Evolutionary conservation across 2,329 filamentous ascomycete species (phyloP).

Genomic region (Penicillium capsulatum): DNA sequence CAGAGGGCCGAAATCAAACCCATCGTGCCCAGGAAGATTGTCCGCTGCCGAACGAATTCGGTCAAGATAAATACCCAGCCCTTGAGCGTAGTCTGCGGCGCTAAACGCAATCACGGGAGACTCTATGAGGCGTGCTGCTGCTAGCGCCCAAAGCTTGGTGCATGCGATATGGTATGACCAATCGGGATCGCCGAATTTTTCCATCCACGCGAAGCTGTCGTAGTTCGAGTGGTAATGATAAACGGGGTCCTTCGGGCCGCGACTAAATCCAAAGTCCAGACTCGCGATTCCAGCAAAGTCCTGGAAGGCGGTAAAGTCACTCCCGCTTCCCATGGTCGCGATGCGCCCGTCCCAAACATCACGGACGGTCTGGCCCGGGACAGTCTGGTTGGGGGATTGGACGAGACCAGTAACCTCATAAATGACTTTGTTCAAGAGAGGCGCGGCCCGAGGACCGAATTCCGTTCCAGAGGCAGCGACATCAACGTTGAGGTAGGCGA

Average conservation of each 20-base stretch:
- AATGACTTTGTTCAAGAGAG: constrained; percentile 69
- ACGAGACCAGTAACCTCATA: constrained; percentile 62
- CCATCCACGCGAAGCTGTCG: constrained; percentile 81
- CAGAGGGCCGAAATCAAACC: constrained; percentile 45
- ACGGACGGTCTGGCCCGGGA: constrained; percentile 63
- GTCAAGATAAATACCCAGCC: constrained; percentile 47
- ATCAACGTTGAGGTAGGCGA: constrained; percentile 86
- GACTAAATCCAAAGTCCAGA: constrained; percentile 59
- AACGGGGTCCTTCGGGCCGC: constrained; percentile 42
- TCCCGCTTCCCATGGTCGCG: constrained; percentile 65
- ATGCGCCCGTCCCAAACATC: constrained; percentile 64
- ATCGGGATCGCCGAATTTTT: constrained; percentile 64
- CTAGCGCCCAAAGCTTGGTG: constrained; percentile 61
- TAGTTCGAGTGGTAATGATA: constrained; percentile 84
- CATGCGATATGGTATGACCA: constrained; percentile 60
- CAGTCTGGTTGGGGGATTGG: constrained; percentile 69
- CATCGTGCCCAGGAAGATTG: constrained; percentile 20
- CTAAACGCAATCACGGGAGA: constrained; percentile 60
- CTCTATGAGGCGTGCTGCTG: constrained; percentile 59
- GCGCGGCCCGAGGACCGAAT: constrained; percentile 66
- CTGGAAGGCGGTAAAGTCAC: constrained; percentile 71
- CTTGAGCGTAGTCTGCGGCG: constrained; percentile 60
- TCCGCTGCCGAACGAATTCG: constrained; percentile 26
- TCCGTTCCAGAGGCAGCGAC: constrained; percentile 62
- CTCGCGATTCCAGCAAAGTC: constrained; percentile 65